Percentiles rank a stretch among this genome's conserved stretches.
Evolutionary conservation across 78 protist genomes (phyloP).

Genomic region (Emiliania huxleyi): DNA sequence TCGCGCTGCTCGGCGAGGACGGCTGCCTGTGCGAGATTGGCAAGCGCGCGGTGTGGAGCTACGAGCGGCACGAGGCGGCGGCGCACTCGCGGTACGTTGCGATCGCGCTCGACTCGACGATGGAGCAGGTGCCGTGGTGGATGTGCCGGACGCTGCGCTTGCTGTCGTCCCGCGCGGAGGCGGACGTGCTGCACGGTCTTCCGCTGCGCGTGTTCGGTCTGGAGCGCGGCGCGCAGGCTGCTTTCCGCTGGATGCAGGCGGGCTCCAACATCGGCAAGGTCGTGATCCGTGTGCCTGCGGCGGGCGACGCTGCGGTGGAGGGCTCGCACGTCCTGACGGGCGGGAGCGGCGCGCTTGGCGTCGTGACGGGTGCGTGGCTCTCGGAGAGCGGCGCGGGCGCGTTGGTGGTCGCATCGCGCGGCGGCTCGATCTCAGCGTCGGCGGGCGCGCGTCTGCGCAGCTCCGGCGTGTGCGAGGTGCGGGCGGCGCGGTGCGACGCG

Average conservation of each 20-base stretch:
- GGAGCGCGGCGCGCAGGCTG: not conserved
- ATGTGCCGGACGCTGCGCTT: not conserved
- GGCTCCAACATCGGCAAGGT: constrained; percentile 28
- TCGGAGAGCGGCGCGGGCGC: not conserved
- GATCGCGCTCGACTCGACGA: not conserved
- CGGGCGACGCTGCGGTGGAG: no score
- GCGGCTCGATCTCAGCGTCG: not conserved
- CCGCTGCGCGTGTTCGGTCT: not conserved
- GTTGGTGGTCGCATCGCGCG: not conserved
- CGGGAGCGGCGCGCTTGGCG: constrained; percentile 37
- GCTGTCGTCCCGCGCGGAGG: not conserved
- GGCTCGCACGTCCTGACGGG: constrained; percentile 17
- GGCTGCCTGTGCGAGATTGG: constrained; percentile 24
- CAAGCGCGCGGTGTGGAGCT: constrained; percentile 16
- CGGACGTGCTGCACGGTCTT: not conserved
- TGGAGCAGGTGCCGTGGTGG: not conserved
- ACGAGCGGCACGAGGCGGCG: not conserved
- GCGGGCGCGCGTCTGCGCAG: not conserved
- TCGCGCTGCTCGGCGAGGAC: constrained; percentile 17
- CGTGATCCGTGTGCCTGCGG: not conserved
- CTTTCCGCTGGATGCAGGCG: not conserved
- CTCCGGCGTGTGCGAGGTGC: not conserved
- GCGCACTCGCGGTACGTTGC: not conserved
- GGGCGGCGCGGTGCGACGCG: not conserved
- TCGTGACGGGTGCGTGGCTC: not conserved